Conservation (phyloP, 2,329 filamentous ascomycete genomes). For the Fusarium camptoceras region DNA sequence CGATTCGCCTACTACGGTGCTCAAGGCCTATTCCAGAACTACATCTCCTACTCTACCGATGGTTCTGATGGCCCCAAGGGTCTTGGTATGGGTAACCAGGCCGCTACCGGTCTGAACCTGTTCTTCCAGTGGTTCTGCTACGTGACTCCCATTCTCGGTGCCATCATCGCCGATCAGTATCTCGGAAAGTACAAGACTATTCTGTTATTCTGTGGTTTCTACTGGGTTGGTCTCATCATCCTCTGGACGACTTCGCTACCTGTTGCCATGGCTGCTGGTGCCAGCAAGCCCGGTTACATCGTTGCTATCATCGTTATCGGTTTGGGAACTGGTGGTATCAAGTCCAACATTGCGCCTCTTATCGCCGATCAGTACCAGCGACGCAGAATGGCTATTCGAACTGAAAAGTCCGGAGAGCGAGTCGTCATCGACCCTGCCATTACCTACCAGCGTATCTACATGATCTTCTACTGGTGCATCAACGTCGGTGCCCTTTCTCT, state of each 20-base stretch:
- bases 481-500: conserved; percentile 78
- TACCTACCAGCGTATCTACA: conserved; percentile 76
- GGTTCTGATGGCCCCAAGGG: conserved; percentile 60
- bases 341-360: conserved; percentile 70
- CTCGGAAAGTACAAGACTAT: conserved; percentile 73
- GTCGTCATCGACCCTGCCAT: conserved; percentile 75
- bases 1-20: conserved; percentile 69
- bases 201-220: conserved; percentile 66
- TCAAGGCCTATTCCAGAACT: conserved; percentile 67
- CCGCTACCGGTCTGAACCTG: conserved; percentile 65
- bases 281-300: conserved; percentile 63
- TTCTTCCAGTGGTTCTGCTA: conserved; percentile 67
- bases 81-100: conserved; percentile 65
- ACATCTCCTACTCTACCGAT: conserved; percentile 55
- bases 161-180: conserved; percentile 68
- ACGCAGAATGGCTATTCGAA: conserved; percentile 61
- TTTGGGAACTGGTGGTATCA: conserved; percentile 76
- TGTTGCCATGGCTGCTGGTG: conserved; percentile 50
- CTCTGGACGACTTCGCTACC: conserved; percentile 64
- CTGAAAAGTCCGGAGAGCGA: conserved; percentile 63
- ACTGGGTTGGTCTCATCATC: conserved; percentile 67
- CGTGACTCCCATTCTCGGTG: conserved; percentile 60
- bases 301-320: conserved; percentile 71
- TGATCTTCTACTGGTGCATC: conserved; percentile 80
- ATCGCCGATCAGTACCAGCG: conserved; percentile 76